phyloP scores from a whole-genome alignment of 768 basidiomycete species.

The Glaciozyma martinii region DNA sequence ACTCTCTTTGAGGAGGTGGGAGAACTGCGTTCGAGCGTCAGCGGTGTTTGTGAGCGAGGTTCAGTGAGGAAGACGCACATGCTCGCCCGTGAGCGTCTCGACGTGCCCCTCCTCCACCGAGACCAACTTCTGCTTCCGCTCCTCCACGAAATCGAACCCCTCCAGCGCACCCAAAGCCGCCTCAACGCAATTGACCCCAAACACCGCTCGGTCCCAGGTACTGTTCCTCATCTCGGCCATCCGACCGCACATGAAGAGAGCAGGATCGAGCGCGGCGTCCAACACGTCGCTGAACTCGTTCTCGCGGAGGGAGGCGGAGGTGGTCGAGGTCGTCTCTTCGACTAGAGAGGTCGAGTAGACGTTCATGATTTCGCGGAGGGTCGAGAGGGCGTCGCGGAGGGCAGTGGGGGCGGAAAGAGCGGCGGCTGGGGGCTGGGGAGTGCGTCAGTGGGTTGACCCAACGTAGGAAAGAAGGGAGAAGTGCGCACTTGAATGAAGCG shows the following conservation, averaged over 20 bases:
- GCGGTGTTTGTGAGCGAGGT: not conserved
- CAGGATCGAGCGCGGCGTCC: conserved; percentile 76
- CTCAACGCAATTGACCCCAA: conserved; percentile 79
- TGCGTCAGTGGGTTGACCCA: conserved; percentile 32
- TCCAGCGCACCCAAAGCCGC: conserved; percentile 57
- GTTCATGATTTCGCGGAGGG: conserved; percentile 75
- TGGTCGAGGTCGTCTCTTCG: conserved; percentile 45
- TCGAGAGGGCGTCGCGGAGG: conserved; percentile 72
- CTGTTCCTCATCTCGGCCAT: conserved; percentile 51
- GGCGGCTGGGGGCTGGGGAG: conserved; percentile 44
- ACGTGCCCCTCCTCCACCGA: conserved; percentile 56
- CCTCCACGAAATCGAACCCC: conserved; percentile 48
- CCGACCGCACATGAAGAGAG: conserved; percentile 60
- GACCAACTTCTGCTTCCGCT: conserved; percentile 54
- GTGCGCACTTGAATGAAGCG: conserved; percentile 46
- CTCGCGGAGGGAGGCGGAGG: conserved; percentile 32
- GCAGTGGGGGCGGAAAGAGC: conserved; percentile 68
- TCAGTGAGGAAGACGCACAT: conserved; percentile 51
- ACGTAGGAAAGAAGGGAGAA: not conserved
- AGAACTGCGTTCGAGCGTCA: conserved; percentile 35
- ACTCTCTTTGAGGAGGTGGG: conserved; percentile 41
- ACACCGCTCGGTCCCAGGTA: conserved; percentile 73
- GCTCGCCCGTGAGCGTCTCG: conserved; percentile 61
- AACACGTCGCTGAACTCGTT: conserved; percentile 62
- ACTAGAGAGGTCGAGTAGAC: conserved; percentile 82